Evolutionary conservation across 1,139 yeast species (phyloP), one percentile per base, ranked within the genome.

Genomic region (Wickerhamiella infanticola): DNA sequence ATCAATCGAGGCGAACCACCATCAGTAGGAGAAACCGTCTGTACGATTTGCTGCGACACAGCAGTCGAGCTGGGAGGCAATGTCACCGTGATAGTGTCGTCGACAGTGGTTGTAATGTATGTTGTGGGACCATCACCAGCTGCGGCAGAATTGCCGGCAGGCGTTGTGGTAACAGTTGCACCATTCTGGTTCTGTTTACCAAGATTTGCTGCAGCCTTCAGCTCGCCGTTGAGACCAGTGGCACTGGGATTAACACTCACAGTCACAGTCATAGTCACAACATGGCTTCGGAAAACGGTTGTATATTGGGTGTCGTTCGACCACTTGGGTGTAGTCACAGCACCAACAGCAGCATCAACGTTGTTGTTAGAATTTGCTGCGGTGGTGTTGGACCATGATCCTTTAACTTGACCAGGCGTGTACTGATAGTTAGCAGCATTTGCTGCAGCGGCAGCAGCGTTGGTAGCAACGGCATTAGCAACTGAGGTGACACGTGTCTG

Each of bases 371-470:
- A 7, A 7, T 29, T 7, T 7, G 33, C 33, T 29, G 33, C 33
- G 11, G 33, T 29, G 11, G 33, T 29, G 11, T 29, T 29, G 11
- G 33, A 29, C 33, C 33, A 29, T 36, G 37, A 9, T 36, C 26
- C 13, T n/a, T 13, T 9, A n/a, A 9, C 37, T 6, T 13, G 23
- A 11, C 23, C 23, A 13, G 23, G 23, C 9, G 23, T 7, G 31
- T 38, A 24, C 40, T 26, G 5, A 31, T 11, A 5, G 40, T 9
- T 13, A 24, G 18, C 18, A 18, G 11, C 35, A 24, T 37, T 37
- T 24, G 24, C n/a, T 7, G 11, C 38, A 37, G 47, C 26, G 23
- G 52, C 29, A 27, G 49, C 37, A 31, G 50, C 45, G 24, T 47
- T 44, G 24, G 45, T 38, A 13, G 50, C 46, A 13, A 48, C 37